Evolutionary conservation across 1,284 basidiomycete genomes (phyloP).

Genomic region (Hymenochaete sp.): DNA sequence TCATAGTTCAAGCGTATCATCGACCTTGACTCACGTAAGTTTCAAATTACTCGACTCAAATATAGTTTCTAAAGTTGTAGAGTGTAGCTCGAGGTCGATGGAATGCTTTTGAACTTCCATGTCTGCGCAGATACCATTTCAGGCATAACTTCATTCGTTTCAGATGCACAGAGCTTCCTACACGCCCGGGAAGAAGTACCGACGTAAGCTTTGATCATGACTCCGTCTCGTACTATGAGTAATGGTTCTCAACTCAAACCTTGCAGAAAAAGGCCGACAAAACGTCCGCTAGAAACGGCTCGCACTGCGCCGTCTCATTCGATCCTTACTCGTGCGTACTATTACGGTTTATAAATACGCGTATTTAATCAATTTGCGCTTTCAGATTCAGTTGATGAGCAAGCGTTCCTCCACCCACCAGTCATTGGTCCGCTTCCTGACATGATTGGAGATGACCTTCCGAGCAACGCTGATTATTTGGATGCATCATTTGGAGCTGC

Average conservation of each 20-base stretch:
- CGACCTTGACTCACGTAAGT: constrained; percentile 35
- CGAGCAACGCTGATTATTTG: constrained; percentile 81
- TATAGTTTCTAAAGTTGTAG: not conserved
- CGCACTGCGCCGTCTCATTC: no score
- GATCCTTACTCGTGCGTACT: no score
- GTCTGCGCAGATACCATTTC: constrained; percentile 62
- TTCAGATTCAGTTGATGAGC: constrained; percentile 59
- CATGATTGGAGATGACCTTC: constrained; percentile 87
- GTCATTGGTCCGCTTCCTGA: constrained; percentile 75
- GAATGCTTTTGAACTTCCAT: constrained; percentile 42
- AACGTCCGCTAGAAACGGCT: no score
- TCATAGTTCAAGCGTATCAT: constrained; percentile 25
- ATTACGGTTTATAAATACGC: no score
- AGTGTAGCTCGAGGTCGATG: constrained; percentile 41
- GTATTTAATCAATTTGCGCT: no score
- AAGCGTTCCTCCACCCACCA: constrained; percentile 69
- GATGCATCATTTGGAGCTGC: constrained; percentile 74
- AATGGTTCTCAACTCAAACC: no score
- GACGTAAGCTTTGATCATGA: no score
- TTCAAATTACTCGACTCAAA: constrained; percentile 1
- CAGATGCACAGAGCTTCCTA: constrained; percentile 40
- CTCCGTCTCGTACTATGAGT: no score
- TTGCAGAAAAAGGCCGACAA: no score
- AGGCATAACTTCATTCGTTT: constrained; percentile 43
- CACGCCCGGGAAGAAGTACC: no score